phyloP scores from a whole-genome alignment of 371 early-diverging fungal species.

The Lichtheimia corymbifera region DNA sequence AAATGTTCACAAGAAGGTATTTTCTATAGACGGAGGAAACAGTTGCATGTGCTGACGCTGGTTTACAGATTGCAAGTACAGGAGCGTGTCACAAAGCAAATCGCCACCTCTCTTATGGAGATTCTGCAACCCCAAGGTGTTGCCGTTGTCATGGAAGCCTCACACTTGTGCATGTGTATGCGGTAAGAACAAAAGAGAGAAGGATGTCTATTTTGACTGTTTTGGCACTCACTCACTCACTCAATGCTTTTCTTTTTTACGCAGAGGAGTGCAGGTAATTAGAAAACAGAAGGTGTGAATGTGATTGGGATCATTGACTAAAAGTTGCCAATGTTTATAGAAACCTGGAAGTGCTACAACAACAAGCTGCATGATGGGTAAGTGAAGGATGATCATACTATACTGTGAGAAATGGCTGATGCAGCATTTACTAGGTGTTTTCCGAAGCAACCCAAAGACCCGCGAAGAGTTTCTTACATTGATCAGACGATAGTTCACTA shows the following conservation, averaged over 20 bases:
- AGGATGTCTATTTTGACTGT: too few relatives aligned
- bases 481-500: constrained; percentile 45
- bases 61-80: constrained; percentile 88
- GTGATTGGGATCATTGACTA: neutral
- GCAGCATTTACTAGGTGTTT: constrained; percentile 50
- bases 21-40: neutral
- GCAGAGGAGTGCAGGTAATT: constrained; percentile 50
- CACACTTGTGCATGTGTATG: constrained; percentile 59
- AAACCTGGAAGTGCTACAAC: constrained; percentile 94
- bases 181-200: constrained; percentile 15
- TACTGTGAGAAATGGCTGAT: too few relatives aligned
- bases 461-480: constrained; percentile 93
- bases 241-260: constrained; percentile 14
- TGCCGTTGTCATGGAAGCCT: constrained; percentile 96
- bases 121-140: constrained; percentile 95
- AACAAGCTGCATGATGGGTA: constrained; percentile 91
- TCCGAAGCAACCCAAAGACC: constrained; percentile 90
- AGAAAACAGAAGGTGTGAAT: too few relatives aligned
- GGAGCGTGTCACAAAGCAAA: constrained; percentile 97
- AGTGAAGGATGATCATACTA: too few relatives aligned
- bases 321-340: constrained; percentile 45
- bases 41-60: neutral
- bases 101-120: constrained; percentile 89
- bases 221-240: neutral
- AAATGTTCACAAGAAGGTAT: constrained; percentile 88